These are phyloP conservation scores for Castanospermum australe DNA, from an alignment of 306 rosid species.

Conservation along the genomic window DNA sequence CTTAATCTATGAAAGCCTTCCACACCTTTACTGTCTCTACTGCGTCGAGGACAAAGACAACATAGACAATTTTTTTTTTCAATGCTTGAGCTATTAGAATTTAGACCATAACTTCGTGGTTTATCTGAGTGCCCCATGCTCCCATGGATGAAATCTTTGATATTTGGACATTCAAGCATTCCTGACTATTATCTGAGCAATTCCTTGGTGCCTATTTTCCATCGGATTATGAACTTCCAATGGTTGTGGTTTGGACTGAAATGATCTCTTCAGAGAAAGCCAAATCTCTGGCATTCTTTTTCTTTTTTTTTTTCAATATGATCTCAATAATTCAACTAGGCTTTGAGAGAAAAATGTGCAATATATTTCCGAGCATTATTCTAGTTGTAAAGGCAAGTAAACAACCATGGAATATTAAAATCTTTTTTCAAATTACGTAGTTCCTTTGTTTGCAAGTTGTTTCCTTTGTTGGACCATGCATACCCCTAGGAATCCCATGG, in stretches of 20 bases:
- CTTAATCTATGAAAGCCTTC: background rate
- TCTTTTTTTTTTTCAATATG: too few species aligned
- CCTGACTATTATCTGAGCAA: too few species aligned
- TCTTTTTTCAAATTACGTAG: too few species aligned
- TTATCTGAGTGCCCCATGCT: conserved; percentile 12
- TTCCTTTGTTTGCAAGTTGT: too few species aligned
- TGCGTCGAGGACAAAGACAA: background rate
- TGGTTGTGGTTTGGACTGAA: conserved; percentile 39
- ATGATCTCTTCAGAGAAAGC: conserved; percentile 43
- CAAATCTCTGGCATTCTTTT: conserved; percentile 41
- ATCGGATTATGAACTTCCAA: conserved; percentile 48
- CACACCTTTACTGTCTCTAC: background rate
- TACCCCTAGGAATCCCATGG: too few species aligned
- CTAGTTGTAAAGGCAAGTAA: too few species aligned
- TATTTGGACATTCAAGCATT: too few species aligned
- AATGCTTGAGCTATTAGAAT: background rate
- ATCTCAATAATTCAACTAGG: too few species aligned
- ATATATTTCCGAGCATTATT: too few species aligned
- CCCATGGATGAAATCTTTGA: background rate
- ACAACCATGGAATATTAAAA: too few species aligned
- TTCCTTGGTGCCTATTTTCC: background rate
- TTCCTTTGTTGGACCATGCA: too few species aligned
- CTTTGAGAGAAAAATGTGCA: too few species aligned
- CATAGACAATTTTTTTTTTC: conserved; percentile 3
- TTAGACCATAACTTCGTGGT: conserved; percentile 19